Conservation (phyloP, 768 basidiomycete genomes). For the Suillus fuscotomentosus region DNA sequence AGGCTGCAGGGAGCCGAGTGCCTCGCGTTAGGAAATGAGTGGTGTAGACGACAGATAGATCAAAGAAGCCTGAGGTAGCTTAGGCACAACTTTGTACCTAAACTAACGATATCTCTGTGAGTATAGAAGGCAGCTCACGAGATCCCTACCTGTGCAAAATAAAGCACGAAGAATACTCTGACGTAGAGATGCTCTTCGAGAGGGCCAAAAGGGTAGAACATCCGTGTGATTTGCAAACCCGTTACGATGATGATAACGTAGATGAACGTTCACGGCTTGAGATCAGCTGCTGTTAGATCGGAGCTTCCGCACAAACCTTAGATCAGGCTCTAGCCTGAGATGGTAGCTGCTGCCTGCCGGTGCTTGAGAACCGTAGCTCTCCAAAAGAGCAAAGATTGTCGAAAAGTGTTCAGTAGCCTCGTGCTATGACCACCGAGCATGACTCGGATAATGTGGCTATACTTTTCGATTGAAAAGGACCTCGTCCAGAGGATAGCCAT, state of each 20-base stretch:
- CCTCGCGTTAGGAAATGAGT: constrained; percentile 1
- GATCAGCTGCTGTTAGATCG: constrained; percentile 27
- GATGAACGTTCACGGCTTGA: not conserved
- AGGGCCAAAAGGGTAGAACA: not conserved
- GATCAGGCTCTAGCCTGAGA: constrained; percentile 16
- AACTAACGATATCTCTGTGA: constrained; percentile 15
- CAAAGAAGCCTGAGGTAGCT: constrained; percentile 1
- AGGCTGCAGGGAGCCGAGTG: constrained; percentile 8
- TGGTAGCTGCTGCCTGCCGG: not conserved
- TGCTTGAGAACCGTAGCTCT: constrained; percentile 1
- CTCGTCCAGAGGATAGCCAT: constrained; percentile 22
- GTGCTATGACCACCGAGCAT: constrained; percentile 27
- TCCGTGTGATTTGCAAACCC: not conserved
- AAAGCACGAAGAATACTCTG: constrained; percentile 30
- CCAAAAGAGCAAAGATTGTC: constrained; percentile 4
- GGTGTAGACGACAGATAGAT: not conserved
- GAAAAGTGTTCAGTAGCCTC: constrained; percentile 14
- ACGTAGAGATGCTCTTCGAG: constrained; percentile 16
- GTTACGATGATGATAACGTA: constrained; percentile 1
- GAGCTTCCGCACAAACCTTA: constrained; percentile 31
- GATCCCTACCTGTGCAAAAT: constrained; percentile 16
- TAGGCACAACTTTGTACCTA: not conserved
- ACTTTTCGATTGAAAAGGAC: constrained; percentile 19
- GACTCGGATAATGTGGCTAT: not conserved
- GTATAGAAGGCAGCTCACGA: constrained; percentile 26